Conservation (phyloP, 2,329 filamentous ascomycete genomes). For the Cyanodermella asteris region DNA sequence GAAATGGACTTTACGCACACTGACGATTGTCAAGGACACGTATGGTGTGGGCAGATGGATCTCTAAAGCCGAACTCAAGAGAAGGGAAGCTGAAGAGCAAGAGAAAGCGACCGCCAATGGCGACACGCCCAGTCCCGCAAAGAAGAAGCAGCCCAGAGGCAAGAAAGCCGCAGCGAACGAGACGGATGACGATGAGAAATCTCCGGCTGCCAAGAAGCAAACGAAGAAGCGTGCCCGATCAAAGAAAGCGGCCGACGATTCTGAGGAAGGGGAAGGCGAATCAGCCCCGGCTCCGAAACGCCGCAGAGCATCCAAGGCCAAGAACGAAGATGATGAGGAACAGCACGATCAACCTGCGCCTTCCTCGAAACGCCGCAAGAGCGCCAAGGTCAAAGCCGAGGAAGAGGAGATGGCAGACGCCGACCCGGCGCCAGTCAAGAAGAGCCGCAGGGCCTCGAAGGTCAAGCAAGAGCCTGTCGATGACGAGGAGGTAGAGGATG, state of each 20-base stretch:
- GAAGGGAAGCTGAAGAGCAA: conserved; percentile 4
- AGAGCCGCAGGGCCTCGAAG: conserved; percentile 10
- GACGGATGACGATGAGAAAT: no score
- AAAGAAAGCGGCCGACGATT: conserved; percentile 7
- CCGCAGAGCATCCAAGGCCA: conserved; percentile 10
- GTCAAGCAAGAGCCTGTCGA: conserved; percentile 11
- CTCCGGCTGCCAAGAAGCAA: conserved; percentile 6
- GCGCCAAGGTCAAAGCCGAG: conserved; percentile 7
- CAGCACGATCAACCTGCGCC: no score
- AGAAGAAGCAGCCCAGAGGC: no score
- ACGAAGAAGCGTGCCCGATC: conserved; percentile 5
- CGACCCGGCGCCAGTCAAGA: conserved; percentile 6
- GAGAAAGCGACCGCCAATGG: conserved; percentile 2
- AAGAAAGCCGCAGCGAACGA: conserved; percentile 3
- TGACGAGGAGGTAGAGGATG: conserved; percentile 8
- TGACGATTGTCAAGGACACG: conserved; percentile 7
- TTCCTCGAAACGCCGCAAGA: conserved; percentile 1
- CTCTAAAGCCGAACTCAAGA: conserved; percentile 2
- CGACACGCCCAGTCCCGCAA: neutral
- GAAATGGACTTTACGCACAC: conserved; percentile 8
- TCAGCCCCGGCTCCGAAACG: conserved; percentile 8
- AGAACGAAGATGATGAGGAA: conserved; percentile 10
- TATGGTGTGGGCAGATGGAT: conserved; percentile 1
- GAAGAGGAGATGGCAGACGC: conserved; percentile 5
- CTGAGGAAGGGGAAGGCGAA: conserved; percentile 4